Conservation (phyloP, 352 stramenopile species). For the Globisporangium splendens region DNA sequence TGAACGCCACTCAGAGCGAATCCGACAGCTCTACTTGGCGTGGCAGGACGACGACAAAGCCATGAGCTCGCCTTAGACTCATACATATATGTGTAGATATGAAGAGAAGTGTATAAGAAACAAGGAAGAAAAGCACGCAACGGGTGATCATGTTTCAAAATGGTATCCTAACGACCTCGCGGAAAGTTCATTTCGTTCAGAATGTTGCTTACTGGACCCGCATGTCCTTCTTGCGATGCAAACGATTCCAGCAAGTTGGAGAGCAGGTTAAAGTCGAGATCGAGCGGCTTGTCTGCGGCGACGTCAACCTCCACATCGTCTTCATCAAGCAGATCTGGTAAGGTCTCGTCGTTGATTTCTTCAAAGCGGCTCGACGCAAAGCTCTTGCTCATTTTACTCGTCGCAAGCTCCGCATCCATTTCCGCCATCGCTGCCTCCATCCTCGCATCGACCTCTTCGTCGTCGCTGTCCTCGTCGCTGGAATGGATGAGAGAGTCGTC, state of each 20-base stretch:
- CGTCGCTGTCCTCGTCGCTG: constrained; percentile 29
- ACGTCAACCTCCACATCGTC: constrained; percentile 8
- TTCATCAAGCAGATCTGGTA: not conserved
- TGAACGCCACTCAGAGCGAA: constrained; percentile 36
- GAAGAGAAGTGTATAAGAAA: not conserved
- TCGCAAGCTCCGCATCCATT: constrained; percentile 68
- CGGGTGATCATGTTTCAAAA: not conserved
- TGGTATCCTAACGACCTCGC: not conserved
- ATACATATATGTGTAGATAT: not conserved
- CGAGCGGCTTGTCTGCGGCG: constrained; percentile 39
- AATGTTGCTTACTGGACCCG: constrained; percentile 74
- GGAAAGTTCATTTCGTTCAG: constrained; percentile 55
- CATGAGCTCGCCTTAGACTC: not conserved
- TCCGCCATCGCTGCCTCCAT: constrained; percentile 63
- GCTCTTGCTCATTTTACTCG: constrained; percentile 53
- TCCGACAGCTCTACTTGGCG: constrained; percentile 38
- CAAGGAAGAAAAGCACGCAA: not conserved
- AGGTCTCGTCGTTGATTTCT: constrained; percentile 14
- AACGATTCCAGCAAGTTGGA: constrained; percentile 82
- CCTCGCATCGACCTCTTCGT: constrained; percentile 24
- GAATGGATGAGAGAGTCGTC: constrained; percentile 19
- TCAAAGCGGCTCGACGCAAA: constrained; percentile 31
- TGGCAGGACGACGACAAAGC: constrained; percentile 28
- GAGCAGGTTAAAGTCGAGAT: constrained; percentile 82
- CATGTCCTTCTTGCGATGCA: constrained; percentile 66